Conservation (phyloP, 805 yeast species). For the Sungouiella thailandica region DNA sequence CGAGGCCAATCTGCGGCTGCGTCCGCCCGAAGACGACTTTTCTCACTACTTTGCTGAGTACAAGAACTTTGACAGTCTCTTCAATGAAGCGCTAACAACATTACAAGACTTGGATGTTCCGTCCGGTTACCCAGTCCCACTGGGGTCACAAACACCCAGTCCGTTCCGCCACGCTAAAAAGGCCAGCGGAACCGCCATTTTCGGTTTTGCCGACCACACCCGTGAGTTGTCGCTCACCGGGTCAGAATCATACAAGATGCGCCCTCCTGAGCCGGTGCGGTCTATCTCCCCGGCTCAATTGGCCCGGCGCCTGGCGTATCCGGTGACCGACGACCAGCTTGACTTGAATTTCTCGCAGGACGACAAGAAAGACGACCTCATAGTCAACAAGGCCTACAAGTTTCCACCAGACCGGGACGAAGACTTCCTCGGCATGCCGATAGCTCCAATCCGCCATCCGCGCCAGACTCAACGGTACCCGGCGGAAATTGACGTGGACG, state of each 20-base stretch:
- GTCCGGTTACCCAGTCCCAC: constrained; percentile 30
- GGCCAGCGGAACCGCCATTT: constrained; percentile 75
- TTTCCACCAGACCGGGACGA: constrained; percentile 42
- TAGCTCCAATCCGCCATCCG: constrained; percentile 13
- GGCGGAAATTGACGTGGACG: constrained; percentile 32
- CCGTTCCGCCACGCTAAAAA: constrained; percentile 47
- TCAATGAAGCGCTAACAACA: constrained; percentile 51
- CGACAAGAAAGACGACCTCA: constrained; percentile 36
- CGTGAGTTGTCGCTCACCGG: constrained; percentile 61
- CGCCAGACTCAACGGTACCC: constrained; percentile 10
- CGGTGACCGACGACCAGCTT: constrained; percentile 12
- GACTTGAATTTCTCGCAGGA: constrained; percentile 19
- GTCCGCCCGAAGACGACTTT: constrained; percentile 53
- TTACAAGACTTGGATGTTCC: constrained; percentile 66
- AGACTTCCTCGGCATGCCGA: constrained; percentile 1
- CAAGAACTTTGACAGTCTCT: constrained; percentile 49
- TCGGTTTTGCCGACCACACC: constrained; percentile 65
- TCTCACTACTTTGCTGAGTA: constrained; percentile 40
- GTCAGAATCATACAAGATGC: constrained; percentile 17
- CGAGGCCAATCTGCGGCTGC: too few relatives aligned
- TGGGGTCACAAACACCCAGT: constrained; percentile 7
- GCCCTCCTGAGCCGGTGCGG: constrained; percentile 13
- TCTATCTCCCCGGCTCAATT: constrained; percentile 29
- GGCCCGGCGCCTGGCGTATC: constrained; percentile 5
- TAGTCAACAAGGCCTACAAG: constrained; percentile 48